A percentile compares a stretch with the other conserved stretches of the same genome.
Conservation (phyloP, 2,329 filamentous ascomycete genomes). For the Aspergillus sp. region DNA sequence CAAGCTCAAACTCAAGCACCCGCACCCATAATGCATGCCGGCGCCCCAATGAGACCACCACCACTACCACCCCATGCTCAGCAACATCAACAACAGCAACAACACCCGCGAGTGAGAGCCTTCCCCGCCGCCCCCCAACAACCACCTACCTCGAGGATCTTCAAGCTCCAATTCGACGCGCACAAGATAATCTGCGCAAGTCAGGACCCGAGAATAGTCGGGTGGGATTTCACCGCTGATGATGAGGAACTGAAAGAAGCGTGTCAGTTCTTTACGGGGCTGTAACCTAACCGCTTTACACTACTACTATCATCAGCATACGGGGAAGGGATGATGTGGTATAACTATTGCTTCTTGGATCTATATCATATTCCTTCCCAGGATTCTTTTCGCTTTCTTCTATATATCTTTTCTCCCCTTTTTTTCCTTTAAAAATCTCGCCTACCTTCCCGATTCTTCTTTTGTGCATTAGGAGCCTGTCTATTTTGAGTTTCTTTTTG, state of each 20-base stretch:
- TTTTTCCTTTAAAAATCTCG: too few species aligned
- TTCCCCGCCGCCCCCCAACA: not conserved
- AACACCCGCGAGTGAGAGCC: not conserved
- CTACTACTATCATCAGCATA: not conserved
- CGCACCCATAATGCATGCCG: too few species aligned
- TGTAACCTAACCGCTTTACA: slow-evolving; percentile 25
- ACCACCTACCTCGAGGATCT: slow-evolving; percentile 65
- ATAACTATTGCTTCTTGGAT: not conserved
- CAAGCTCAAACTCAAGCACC: too few species aligned
- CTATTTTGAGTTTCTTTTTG: too few species aligned
- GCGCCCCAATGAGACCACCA: too few species aligned
- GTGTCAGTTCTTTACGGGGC: slow-evolving; percentile 69
- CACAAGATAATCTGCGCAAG: slow-evolving; percentile 92
- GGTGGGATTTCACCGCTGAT: slow-evolving; percentile 94
- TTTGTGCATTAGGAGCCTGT: not conserved
- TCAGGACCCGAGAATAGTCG: slow-evolving; percentile 87
- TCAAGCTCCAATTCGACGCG: slow-evolving; percentile 96
- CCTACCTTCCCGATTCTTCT: not conserved
- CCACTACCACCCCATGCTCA: too few species aligned
- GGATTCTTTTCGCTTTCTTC: not conserved
- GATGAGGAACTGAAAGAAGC: slow-evolving; percentile 79
- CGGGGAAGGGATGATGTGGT: not conserved
- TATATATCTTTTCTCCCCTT: too few species aligned
- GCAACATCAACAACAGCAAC: not conserved
- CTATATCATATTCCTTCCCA: not conserved